Conservation (phyloP, 305 asterid species). For the Nicotiana rustica region DNA sequence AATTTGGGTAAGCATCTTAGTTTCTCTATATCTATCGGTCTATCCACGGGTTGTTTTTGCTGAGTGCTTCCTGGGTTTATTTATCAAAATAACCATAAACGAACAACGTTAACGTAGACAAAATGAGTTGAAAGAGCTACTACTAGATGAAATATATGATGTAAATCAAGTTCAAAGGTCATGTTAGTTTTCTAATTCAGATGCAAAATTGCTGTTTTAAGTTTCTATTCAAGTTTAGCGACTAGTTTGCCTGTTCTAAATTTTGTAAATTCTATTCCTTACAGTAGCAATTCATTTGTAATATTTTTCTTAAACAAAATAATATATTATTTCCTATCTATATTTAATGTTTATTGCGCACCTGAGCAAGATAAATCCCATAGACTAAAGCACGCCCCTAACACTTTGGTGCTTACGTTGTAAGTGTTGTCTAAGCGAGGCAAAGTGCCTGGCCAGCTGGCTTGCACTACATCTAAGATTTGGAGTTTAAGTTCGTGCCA, state of each 20-base stretch:
- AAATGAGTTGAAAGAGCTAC: not conserved
- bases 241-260: not conserved
- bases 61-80: not conserved
- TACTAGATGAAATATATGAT: slow-evolving; percentile 8
- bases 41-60: not conserved
- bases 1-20: slow-evolving; percentile 76
- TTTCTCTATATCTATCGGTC: slow-evolving; percentile 32
- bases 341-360: not conserved
- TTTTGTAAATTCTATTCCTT: not conserved
- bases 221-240: slow-evolving; percentile 28
- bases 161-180: slow-evolving; percentile 12
- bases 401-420: not conserved
- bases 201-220: slow-evolving; percentile 6
- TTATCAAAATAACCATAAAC: not conserved
- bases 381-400: not conserved
- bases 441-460: not conserved
- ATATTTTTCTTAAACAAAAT: not conserved
- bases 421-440: not conserved
- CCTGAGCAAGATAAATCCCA: not conserved
- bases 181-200: not conserved
- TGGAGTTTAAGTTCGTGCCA: not conserved
- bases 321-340: not conserved
- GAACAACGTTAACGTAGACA: not conserved
- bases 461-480: not conserved
- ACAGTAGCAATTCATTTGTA: not conserved